Conservation (phyloP, 2,329 filamentous ascomycete genomes). For the Penicillium thymicola region DNA sequence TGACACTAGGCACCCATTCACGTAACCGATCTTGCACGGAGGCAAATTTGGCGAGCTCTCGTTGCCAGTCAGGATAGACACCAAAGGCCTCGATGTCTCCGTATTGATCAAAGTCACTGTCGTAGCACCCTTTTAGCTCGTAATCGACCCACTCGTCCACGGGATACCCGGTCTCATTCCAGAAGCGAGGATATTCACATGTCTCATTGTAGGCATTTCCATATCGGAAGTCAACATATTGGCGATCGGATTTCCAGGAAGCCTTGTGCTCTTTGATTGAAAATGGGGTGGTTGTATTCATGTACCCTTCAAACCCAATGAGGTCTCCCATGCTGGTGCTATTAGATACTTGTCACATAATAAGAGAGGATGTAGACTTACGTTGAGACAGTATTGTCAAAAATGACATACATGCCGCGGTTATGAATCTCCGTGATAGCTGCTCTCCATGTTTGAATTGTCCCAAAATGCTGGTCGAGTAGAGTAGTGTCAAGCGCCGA, state of each 20-base stretch:
- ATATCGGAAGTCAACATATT: constrained; percentile 58
- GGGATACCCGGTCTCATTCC: constrained; percentile 55
- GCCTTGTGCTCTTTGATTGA: constrained; percentile 55
- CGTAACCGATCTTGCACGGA: constrained; percentile 65
- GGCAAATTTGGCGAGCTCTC: constrained; percentile 64
- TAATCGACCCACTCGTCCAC: constrained; percentile 48
- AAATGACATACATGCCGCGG: constrained; percentile 62
- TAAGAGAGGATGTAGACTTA: constrained; percentile 31
- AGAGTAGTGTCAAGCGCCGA: constrained; percentile 60
- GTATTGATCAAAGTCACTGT: constrained; percentile 64
- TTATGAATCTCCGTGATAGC: constrained; percentile 60
- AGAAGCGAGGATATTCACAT: constrained; percentile 61
- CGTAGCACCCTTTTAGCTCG: constrained; percentile 54
- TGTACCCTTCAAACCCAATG: constrained; percentile 59
- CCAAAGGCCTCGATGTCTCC: constrained; percentile 64
- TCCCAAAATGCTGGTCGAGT: constrained; percentile 61
- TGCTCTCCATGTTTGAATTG: constrained; percentile 56
- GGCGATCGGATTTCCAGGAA: constrained; percentile 53
- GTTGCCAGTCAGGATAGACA: constrained; percentile 61
- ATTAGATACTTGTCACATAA: not conserved
- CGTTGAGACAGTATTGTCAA: constrained; percentile 66
- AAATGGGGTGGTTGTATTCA: constrained; percentile 59
- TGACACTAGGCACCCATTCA: constrained; percentile 60
- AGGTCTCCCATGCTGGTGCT: constrained; percentile 53
- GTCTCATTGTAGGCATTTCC: constrained; percentile 53